phyloP scores from a whole-genome alignment of 192 early-diverging fungal species.

The Physocladia obscura region DNA sequence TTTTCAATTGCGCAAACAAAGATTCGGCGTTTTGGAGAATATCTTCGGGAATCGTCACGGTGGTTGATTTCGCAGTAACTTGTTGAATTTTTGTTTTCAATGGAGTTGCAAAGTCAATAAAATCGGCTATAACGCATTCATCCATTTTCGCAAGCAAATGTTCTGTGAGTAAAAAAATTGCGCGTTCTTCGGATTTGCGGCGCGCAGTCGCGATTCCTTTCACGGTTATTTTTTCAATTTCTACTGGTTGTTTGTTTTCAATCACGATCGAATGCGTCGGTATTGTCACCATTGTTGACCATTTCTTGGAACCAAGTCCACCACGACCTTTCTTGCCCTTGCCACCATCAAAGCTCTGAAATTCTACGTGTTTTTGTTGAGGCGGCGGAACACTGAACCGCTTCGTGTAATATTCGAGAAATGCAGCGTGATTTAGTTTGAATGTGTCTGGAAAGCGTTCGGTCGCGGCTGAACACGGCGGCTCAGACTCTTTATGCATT shows the following conservation, averaged over 20 bases:
- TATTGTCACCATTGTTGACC: not conserved
- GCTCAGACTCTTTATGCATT: not conserved
- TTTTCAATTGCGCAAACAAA: conserved; percentile 13
- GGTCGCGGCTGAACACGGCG: not conserved
- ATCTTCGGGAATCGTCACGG: conserved; percentile 24
- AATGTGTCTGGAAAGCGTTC: not conserved
- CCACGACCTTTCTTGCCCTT: not conserved
- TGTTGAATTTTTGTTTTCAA: conserved; percentile 32
- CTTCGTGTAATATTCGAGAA: not conserved
- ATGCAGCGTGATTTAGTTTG: not conserved
- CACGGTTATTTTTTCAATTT: conserved; percentile 10
- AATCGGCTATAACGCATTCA: conserved; percentile 27
- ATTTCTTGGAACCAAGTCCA: no score
- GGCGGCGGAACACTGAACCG: not conserved
- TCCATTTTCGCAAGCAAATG: conserved; percentile 32
- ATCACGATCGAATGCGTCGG: not conserved
- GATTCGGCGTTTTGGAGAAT: conserved; percentile 24
- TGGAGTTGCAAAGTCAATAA: conserved; percentile 24
- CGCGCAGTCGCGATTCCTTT: not conserved
- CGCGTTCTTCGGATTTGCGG: conserved; percentile 13
- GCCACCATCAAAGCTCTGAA: not conserved
- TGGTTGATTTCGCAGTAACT: conserved; percentile 22
- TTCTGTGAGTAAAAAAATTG: conserved; percentile 10
- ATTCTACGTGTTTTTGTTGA: not conserved
- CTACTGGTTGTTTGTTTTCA: not conserved